These are phyloP conservation scores for Logfia minima DNA, from an alignment of 129 eudicot genomes.

Conservation along the genomic window DNA sequence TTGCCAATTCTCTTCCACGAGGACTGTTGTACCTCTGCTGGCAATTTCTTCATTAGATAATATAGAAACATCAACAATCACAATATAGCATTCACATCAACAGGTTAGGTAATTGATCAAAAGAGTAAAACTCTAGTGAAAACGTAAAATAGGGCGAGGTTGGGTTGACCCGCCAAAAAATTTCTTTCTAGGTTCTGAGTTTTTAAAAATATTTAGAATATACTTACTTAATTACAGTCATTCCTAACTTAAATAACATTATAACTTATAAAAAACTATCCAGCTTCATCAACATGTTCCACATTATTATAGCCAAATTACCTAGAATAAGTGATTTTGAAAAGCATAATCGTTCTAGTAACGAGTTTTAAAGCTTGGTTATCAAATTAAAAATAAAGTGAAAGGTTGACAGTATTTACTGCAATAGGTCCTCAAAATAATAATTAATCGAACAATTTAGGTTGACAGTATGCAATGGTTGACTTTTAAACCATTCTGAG, in stretches of 20 bases:
- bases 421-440: too few relatives aligned
- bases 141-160: neutral
- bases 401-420: too few relatives aligned
- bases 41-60: slow-evolving; percentile 49
- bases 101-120: neutral
- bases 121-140: too few relatives aligned
- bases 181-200: neutral
- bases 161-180: neutral
- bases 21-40: slow-evolving; percentile 61
- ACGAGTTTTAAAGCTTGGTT: neutral
- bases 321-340: neutral
- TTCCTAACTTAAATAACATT: too few relatives aligned
- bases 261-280: too few relatives aligned
- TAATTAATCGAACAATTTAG: neutral
- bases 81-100: neutral
- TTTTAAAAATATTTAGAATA: too few relatives aligned
- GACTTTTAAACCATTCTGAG: neutral
- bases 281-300: too few relatives aligned
- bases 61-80: neutral
- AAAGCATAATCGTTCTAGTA: neutral
- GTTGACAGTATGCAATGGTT: neutral
- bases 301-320: too few relatives aligned
- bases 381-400: too few relatives aligned
- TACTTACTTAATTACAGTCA: too few relatives aligned
- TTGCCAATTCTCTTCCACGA: slow-evolving; percentile 82